Conservation (phyloP, 805 yeast genomes). For the Barnettozyma sucrosica region DNA sequence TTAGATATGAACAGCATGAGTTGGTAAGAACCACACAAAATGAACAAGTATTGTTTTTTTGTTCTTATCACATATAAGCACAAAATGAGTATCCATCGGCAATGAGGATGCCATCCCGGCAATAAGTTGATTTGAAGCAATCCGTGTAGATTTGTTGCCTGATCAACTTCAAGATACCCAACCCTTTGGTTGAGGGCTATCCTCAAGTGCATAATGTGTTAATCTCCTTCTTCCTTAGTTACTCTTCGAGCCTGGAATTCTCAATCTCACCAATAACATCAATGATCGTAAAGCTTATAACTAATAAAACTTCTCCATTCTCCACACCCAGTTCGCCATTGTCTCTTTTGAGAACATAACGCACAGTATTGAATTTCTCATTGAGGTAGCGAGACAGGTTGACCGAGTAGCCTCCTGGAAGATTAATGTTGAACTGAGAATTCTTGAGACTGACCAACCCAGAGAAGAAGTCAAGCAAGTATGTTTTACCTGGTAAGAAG, state of each 20-base stretch:
- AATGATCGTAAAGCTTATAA: slow-evolving; percentile 19
- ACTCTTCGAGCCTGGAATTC: neutral
- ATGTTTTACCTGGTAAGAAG: slow-evolving; percentile 34
- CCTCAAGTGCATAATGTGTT: too few species aligned
- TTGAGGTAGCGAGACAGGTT: slow-evolving; percentile 38
- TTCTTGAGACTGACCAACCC: slow-evolving; percentile 45
- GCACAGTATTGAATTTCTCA: slow-evolving; percentile 38
- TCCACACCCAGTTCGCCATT: slow-evolving; percentile 13
- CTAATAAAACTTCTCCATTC: slow-evolving; percentile 17
- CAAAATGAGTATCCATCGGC: too few species aligned
- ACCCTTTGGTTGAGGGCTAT: too few species aligned
- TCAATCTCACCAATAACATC: neutral
- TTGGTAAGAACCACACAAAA: neutral
- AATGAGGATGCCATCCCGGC: too few species aligned
- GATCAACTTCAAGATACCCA: too few species aligned
- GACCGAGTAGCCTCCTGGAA: slow-evolving; percentile 49
- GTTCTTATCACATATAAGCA: too few species aligned
- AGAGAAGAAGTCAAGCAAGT: slow-evolving; percentile 49
- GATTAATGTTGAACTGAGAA: slow-evolving; percentile 42
- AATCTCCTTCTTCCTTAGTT: too few species aligned
- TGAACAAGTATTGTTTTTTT: too few species aligned
- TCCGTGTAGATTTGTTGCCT: too few species aligned
- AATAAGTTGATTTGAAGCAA: too few species aligned
- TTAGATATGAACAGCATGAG: neutral
- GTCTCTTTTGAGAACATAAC: slow-evolving; percentile 36